Base-by-base conservation (phyloP, 1,284 basidiomycete species). In the Omphalotus olearius region DNA sequence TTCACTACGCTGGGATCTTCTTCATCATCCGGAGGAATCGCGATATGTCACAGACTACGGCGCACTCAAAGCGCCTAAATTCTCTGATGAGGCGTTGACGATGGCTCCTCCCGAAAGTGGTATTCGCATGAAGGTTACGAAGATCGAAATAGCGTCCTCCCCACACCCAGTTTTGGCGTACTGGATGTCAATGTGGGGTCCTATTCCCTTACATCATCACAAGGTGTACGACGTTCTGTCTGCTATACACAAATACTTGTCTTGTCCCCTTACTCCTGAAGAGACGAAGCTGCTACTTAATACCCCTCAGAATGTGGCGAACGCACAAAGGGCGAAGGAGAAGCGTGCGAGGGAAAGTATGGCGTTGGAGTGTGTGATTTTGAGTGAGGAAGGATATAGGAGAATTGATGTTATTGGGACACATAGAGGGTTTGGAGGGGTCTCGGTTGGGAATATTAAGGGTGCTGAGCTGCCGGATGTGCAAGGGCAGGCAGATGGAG, bases 321-420 rank as follows among this genome's bases (percentile, higher is more conserved):
- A 55, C 46, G 54, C 51, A 9, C 42, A 37, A 6, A 33, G 44
- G 23, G 50, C 54, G 11, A 55, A 50, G 28, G 39, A 45, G 33
- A 33, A 26, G 6, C 41, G 54, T 16, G 54, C 46, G 23, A 55
- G 39, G 30, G 50, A 52, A 23, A 42, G 51, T 17, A 41, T 39
- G 48, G 48, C 48, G 20, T 43, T 52, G 11, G 50, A 43, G 30
- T 49, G 46, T 50, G 54, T 55, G 14, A 23, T 55, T n/a, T 37
- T 52, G 26, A 25, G 30, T 13, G 50, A 51, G 36, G 50, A 52
- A 9, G 54, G 54, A 43, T 55, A 52, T 46, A 44, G 47, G 47
- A 52, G 54, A 25, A 45, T 51, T 18, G 54, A 55, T 46, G 50
- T 48, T 35, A 48, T 55, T 18, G 54, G 54, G 13, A 33, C 44